Percentiles rank a stretch among this genome's conserved stretches.
Evolutionary conservation across 2,329 filamentous ascomycete species (phyloP).

Genomic region (Botryotinia globosa): DNA sequence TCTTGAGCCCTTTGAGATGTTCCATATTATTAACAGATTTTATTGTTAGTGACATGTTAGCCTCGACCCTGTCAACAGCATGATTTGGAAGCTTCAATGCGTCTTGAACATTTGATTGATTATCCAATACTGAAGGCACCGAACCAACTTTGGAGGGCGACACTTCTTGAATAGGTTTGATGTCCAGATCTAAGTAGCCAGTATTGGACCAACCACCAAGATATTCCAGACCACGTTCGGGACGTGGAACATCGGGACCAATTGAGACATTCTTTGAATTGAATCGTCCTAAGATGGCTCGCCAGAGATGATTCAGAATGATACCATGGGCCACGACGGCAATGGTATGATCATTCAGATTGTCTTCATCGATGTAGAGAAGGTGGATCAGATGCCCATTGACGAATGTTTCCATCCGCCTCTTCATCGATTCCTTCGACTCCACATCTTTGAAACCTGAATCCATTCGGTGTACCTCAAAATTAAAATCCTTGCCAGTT

Average conservation of each 20-base stretch:
- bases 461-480: conserved; percentile 42
- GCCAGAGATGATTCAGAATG: conserved; percentile 68
- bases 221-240: conserved; percentile 43
- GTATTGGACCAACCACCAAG: conserved; percentile 65
- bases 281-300: conserved; percentile 57
- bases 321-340: conserved; percentile 82
- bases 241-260: conserved; percentile 43
- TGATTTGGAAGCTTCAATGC: background rate
- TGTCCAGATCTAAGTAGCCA: conserved; percentile 47
- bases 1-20: conserved; percentile 72
- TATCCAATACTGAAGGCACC: background rate
- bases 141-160: background rate
- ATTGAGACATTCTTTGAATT: conserved; percentile 38
- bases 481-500: conserved; percentile 41
- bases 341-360: conserved; percentile 44
- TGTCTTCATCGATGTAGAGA: conserved; percentile 31
- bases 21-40: conserved; percentile 64
- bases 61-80: conserved; percentile 32
- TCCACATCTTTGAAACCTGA: conserved; percentile 58
- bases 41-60: conserved; percentile 49
- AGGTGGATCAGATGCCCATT: conserved; percentile 60
- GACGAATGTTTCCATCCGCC: conserved; percentile 65
- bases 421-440: conserved; percentile 62
- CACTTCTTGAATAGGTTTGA: conserved; percentile 23
- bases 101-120: background rate